phyloP scores from a whole-genome alignment of 2,329 filamentous ascomycete genomes.

The Aspergillus sojae region DNA sequence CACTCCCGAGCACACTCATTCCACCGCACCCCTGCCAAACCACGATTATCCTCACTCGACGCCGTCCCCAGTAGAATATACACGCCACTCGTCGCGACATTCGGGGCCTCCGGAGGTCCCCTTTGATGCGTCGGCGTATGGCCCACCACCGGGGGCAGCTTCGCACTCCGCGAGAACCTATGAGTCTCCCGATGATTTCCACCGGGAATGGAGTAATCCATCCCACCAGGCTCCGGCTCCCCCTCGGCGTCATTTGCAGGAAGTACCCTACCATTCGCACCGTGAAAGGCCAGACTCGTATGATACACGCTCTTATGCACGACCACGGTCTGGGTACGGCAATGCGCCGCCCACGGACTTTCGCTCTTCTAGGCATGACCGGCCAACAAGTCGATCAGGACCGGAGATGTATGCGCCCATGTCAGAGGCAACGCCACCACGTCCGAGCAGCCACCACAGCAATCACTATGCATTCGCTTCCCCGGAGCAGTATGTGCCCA shows the following conservation, averaged over 20 bases:
- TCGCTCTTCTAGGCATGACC: slow-evolving; percentile 24
- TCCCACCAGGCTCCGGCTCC: slow-evolving; percentile 19
- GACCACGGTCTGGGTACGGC: slow-evolving; percentile 30
- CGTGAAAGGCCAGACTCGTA: slow-evolving; percentile 25
- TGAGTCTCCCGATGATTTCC: slow-evolving; percentile 34
- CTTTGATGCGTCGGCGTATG: slow-evolving; percentile 49
- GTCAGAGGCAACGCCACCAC: slow-evolving; percentile 11
- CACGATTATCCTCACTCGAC: slow-evolving; percentile 24
- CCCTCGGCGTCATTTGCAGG: slow-evolving; percentile 25
- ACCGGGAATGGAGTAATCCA: slow-evolving; percentile 30
- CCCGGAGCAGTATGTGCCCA: slow-evolving; percentile 28
- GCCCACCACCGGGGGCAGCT: slow-evolving; percentile 27
- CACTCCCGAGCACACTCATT: slow-evolving; percentile 20
- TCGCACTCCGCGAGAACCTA: slow-evolving; percentile 27
- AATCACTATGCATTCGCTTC: slow-evolving; percentile 22
- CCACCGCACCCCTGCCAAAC: slow-evolving; percentile 32
- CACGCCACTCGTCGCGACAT: slow-evolving; percentile 76
- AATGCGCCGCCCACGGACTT: slow-evolving; percentile 27
- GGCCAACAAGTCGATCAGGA: slow-evolving; percentile 19
- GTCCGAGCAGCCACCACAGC: slow-evolving; percentile 20
- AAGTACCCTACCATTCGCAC: slow-evolving; percentile 22
- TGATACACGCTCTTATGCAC: slow-evolving; percentile 26
- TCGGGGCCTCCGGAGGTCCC: slow-evolving; percentile 57
- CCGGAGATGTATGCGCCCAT: slow-evolving; percentile 11
- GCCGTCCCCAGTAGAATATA: slow-evolving; percentile 64